Evolutionary conservation across 2,329 filamentous ascomycete species (phyloP).

Genomic region (Fusarium continuum): DNA sequence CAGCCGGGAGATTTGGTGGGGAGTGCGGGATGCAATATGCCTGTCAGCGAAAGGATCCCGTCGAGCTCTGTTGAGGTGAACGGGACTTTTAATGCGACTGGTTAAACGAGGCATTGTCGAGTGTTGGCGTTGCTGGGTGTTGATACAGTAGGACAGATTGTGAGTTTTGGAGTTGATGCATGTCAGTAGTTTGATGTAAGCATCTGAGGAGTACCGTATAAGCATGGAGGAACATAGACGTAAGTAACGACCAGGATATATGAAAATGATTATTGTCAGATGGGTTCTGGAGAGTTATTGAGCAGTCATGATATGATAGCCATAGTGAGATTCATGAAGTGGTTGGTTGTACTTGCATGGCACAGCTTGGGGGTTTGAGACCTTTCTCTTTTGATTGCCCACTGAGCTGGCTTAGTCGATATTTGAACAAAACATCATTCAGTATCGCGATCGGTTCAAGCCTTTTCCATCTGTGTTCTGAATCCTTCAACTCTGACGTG

Average conservation of each 20-base stretch:
- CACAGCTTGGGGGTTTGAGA: too few species aligned
- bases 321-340: neutral
- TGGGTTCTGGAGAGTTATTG: neutral
- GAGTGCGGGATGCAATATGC: slow-evolving; percentile 44
- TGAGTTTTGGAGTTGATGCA: slow-evolving; percentile 17
- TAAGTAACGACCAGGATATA: slow-evolving; percentile 15
- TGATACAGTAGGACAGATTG: slow-evolving; percentile 11
- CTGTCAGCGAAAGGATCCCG: neutral
- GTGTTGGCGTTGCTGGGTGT: neutral
- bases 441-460: too few species aligned
- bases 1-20: slow-evolving; percentile 55
- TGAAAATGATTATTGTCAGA: neutral
- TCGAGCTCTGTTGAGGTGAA: slow-evolving; percentile 15
- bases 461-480: too few species aligned
- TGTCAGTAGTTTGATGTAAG: neutral
- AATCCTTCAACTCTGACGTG: too few species aligned
- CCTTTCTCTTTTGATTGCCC: too few species aligned
- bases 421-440: too few species aligned
- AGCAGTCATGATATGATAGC: neutral
- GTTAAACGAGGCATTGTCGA: neutral
- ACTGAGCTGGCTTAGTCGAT: too few species aligned
- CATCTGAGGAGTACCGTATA: neutral
- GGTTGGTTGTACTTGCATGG: too few species aligned
- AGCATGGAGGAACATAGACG: slow-evolving; percentile 13
- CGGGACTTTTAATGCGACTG: neutral